A percentile compares a stretch with the other conserved stretches of the same genome.
Evolutionary conservation across 1,284 basidiomycete species (phyloP).

Genomic region (Apiotrichum montevideense): DNA sequence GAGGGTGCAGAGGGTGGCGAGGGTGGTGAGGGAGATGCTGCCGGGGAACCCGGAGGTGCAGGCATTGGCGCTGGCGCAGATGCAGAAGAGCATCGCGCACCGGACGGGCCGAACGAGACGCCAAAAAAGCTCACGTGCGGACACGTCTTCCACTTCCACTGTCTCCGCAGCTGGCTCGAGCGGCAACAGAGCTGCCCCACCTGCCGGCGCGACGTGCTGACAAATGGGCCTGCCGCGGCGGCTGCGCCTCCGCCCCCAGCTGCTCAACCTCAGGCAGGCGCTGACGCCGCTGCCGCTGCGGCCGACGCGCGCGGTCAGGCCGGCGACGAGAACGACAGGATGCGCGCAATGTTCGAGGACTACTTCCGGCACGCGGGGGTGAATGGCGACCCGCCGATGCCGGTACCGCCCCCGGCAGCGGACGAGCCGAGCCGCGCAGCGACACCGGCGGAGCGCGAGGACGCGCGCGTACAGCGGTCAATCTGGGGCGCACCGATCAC

Average conservation of each 20-base stretch:
- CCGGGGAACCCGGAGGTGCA: too few species aligned
- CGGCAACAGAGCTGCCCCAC: conserved; percentile 88
- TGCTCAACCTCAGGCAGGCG: conserved; percentile 37
- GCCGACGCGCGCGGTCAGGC: conserved; percentile 47
- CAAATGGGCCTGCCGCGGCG: neutral
- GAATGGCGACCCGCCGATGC: conserved; percentile 22
- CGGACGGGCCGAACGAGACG: conserved; percentile 80
- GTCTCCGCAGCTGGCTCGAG: conserved; percentile 94
- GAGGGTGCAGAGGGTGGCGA: neutral
- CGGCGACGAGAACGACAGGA: conserved; percentile 9
- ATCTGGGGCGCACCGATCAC: conserved; percentile 43
- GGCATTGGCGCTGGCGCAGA: too few species aligned
- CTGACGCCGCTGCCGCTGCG: conserved; percentile 54
- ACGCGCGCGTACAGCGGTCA: conserved; percentile 27
- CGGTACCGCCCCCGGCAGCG: conserved; percentile 4
- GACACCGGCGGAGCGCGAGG: conserved; percentile 9
- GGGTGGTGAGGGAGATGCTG: neutral
- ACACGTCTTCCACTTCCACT: conserved; percentile 97
- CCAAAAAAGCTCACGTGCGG: conserved; percentile 95
- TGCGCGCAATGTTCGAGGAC: conserved; percentile 32
- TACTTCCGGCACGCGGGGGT: conserved; percentile 30
- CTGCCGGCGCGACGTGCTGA: conserved; percentile 82
- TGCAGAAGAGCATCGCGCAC: neutral
- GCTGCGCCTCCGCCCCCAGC: neutral
- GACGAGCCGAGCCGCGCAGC: neutral